Evolutionary conservation across 2,329 filamentous ascomycete genomes (phyloP).

Genomic region (Fusarium praegraminearum): DNA sequence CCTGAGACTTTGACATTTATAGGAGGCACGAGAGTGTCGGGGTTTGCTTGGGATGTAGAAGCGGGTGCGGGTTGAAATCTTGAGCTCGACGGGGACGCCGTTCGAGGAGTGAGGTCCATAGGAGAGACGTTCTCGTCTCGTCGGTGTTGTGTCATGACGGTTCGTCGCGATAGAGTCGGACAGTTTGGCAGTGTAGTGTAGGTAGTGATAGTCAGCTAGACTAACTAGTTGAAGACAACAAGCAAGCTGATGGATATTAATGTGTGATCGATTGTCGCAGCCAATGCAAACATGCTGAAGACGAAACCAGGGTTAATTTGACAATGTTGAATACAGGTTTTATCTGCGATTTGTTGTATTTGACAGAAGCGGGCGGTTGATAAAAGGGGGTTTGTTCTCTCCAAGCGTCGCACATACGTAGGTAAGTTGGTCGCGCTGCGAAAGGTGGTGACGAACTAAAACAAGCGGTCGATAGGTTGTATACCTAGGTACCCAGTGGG

Average conservation of each 20-base stretch:
- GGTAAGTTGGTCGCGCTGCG: constrained; percentile 16
- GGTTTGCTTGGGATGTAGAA: constrained; percentile 29
- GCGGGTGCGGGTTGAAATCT: constrained; percentile 28
- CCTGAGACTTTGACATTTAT: constrained; percentile 34
- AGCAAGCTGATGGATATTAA: constrained; percentile 7
- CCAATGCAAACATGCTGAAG: constrained; percentile 44
- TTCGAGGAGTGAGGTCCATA: constrained; percentile 36
- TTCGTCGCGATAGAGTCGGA: constrained; percentile 25
- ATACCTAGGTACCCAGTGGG: neutral
- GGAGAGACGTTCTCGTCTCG: constrained; percentile 41
- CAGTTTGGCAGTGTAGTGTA: neutral
- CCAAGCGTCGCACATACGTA: constrained; percentile 32
- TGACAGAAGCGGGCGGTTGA: constrained; percentile 18
- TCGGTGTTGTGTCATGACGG: constrained; percentile 41
- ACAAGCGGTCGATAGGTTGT: constrained; percentile 22
- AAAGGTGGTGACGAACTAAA: constrained; percentile 36
- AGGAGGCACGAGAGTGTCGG: constrained; percentile 39
- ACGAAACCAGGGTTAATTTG: constrained; percentile 6
- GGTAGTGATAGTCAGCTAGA: constrained; percentile 9
- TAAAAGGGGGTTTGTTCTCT: constrained; percentile 37
- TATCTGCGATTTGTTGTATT: constrained; percentile 8
- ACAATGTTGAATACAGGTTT: constrained; percentile 11
- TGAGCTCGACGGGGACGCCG: constrained; percentile 40
- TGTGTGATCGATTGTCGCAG: constrained; percentile 33
- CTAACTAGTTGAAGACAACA: constrained; percentile 25